Conservation (phyloP, 306 rosid species). For the Cicer bijugum region DNA sequence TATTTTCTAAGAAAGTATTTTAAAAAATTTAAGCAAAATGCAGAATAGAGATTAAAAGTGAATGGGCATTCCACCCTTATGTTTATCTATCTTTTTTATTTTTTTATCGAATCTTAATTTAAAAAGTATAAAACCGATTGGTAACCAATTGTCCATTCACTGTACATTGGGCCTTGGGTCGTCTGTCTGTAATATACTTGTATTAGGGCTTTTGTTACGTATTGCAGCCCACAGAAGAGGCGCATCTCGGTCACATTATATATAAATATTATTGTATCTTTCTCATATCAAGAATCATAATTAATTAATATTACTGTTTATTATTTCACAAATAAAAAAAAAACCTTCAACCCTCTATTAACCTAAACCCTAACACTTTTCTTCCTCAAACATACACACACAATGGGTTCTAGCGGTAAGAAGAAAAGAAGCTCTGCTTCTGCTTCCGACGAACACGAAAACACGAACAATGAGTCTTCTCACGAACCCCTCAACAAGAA, state of each 20-base stretch:
- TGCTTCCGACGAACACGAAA: conserved; percentile 43
- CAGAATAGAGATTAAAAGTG: no score
- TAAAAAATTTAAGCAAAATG: no score
- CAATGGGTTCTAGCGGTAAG: conserved; percentile 54
- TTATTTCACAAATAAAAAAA: neutral
- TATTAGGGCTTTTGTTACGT: neutral
- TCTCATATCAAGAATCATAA: neutral
- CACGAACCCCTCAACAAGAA: conserved; percentile 50
- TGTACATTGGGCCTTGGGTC: no score
- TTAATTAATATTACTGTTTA: neutral
- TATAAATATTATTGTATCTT: neutral
- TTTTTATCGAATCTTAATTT: no score
- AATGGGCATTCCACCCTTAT: no score
- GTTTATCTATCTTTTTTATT: no score
- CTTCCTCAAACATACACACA: neutral
- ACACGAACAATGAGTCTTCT: conserved; percentile 1
- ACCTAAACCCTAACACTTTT: no score
- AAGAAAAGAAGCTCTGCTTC: conserved; percentile 46
- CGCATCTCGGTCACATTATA: conserved; percentile 11
- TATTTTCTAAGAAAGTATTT: no score
- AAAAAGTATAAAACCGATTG: no score
- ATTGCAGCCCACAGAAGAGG: neutral
- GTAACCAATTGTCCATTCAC: no score
- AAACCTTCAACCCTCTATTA: no score
- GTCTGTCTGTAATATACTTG: neutral